These are phyloP conservation scores for Chaetomiaceae sp. DNA, from an alignment of 2,329 filamentous ascomycete species.

Conservation along the genomic window DNA sequence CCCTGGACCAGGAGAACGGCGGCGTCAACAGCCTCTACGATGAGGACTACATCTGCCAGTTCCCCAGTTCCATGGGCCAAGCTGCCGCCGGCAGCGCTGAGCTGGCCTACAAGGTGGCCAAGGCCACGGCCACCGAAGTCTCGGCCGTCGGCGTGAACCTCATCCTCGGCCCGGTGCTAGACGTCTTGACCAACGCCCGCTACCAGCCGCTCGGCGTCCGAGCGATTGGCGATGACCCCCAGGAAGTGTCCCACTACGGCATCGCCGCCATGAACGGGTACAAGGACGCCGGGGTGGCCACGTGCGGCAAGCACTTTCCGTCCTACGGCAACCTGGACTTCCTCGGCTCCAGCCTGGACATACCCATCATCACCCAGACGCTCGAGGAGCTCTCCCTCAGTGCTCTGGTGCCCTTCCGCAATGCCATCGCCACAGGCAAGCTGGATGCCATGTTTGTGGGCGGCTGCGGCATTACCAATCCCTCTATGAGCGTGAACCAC, in stretches of 20 bases:
- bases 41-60: conserved; percentile 92
- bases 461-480: conserved; percentile 86
- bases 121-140: conserved; percentile 88
- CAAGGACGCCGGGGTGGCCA: conserved; percentile 82
- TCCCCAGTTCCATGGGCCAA: conserved; percentile 93
- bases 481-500: conserved; percentile 91
- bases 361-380: conserved; percentile 93
- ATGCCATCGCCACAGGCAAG: conserved; percentile 75
- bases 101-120: conserved; percentile 83
- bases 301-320: conserved; percentile 93
- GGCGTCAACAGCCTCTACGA: conserved; percentile 96
- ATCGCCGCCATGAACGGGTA: conserved; percentile 90
- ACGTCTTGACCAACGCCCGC: conserved; percentile 88
- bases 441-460: conserved; percentile 95
- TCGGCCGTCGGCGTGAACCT: conserved; percentile 92
- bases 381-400: conserved; percentile 89
- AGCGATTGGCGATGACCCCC: conserved; percentile 86
- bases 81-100: conserved; percentile 86
- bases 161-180: conserved; percentile 88
- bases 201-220: conserved; percentile 88
- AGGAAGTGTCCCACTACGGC: conserved; percentile 89
- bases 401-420: conserved; percentile 85
- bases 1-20: conserved; percentile 94
- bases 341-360: conserved; percentile 81
- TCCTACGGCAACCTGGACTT: conserved; percentile 96